Evolutionary conservation across 2,329 filamentous ascomycete genomes (phyloP), one percentile per base, ranked within the genome.

Genomic region (Dichotomopilus funicola): DNA sequence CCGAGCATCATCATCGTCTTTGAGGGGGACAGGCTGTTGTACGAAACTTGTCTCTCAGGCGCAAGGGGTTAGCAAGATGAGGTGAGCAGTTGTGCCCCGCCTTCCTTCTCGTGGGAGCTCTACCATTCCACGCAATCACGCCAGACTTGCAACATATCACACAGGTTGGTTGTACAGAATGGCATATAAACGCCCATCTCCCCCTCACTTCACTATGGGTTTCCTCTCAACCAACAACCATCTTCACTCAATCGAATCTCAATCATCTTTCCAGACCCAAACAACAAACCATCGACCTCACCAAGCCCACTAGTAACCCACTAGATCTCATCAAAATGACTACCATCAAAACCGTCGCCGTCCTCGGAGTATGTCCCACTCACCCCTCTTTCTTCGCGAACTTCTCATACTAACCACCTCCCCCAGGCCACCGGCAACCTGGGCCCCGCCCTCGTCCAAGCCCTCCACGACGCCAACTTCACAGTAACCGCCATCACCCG

Each of bases 401-500:
- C 36, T 10, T 10, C 4, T 19, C n/a, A 31, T 27, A 5, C n/a
- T 2, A 19, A 7, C 38, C 1, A 12, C 9, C 13, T 7, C 8
- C 12, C 19, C 27, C 35, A 72, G 70, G 70, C 64, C 12, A 64
- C 66, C 1, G 70, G 70, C 47, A 67, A 63, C 54, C 61, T 72
- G 13, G 71, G 71, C 40, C 58, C 53, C 9, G 54, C 60, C 27
- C 64, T 72, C 31, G 60, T 71, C 38, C 27, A 53, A 36, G 66
- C 64, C 36, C 67, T 72, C n/a, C 46, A 71, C 33, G 54, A 62
- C 4, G 63, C 64, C 6, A 68, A 67, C 50, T 81, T 82, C 71
- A 71, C 72, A 40, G 71, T 81, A 43, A 79, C 78, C 13, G 71
- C 78, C 10, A 70, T 84, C 36, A 76, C 75, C 40, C 77, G 81